phyloP scores from a whole-genome alignment of 148 eudicot genomes.

The Selenicereus undatus region DNA sequence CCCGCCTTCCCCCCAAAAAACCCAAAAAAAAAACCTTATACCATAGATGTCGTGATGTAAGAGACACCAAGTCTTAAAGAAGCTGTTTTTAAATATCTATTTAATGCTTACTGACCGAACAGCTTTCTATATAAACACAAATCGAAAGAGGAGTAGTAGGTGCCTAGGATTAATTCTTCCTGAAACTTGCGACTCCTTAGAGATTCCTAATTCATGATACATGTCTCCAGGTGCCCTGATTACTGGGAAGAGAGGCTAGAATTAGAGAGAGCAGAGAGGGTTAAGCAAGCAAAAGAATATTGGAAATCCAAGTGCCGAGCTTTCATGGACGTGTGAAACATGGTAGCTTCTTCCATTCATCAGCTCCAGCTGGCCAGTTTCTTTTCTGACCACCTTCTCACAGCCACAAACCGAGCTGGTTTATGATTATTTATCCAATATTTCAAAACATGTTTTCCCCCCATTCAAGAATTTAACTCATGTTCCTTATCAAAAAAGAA shows the following conservation, averaged over 20 bases:
- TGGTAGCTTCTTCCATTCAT: neutral
- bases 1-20: neutral
- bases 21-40: too few species aligned
- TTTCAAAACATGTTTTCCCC: neutral
- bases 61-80: neutral
- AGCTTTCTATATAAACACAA: neutral
- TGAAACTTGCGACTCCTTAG: neutral
- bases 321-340: conserved; percentile 52
- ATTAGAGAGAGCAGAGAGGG: conserved; percentile 65
- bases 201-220: neutral
- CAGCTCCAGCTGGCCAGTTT: neutral
- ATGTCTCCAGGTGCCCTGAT: conserved; percentile 64
- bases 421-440: neutral
- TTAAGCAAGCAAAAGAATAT: conserved; percentile 69
- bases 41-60: neutral
- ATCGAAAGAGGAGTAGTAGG: too few species aligned
- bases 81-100: neutral
- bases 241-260: conserved; percentile 84
- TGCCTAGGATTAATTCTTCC: neutral
- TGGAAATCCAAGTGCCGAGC: conserved; percentile 75
- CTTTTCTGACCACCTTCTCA: neutral
- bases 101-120: neutral
- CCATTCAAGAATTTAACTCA: too few species aligned
- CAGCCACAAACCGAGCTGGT: neutral
- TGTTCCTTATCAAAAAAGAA: too few species aligned